Percentiles rank a stretch among this genome's conserved stretches.
Conservation (phyloP, 352 stramenopile species). For the Hyphochytrium catenoides region DNA sequence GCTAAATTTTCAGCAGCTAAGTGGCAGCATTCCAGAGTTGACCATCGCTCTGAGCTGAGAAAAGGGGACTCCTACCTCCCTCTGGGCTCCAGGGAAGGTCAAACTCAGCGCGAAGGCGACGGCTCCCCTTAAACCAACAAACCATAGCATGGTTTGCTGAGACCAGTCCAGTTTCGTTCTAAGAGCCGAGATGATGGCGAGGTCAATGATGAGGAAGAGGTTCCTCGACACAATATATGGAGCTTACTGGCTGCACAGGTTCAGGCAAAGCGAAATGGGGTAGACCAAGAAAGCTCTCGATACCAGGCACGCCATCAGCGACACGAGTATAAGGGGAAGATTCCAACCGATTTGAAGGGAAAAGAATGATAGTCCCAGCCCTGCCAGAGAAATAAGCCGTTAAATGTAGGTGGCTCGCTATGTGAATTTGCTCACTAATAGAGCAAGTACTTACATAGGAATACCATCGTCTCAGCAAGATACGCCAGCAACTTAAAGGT, state of each 20-base stretch:
- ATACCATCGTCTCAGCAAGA: conserved; percentile 72
- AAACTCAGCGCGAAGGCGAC: conserved; percentile 73
- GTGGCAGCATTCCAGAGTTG: no score
- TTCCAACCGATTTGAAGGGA: conserved; percentile 39
- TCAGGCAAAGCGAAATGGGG: conserved; percentile 42
- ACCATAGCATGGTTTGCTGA: conserved; percentile 82
- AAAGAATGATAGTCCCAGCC: conserved; percentile 72
- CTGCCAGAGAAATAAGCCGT: conserved; percentile 10
- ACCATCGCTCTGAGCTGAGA: no score
- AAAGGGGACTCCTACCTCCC: no score
- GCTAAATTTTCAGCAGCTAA: no score
- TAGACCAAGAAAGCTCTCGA: conserved; percentile 62
- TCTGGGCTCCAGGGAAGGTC: conserved; percentile 68
- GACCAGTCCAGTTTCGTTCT: conserved; percentile 22
- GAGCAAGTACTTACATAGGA: conserved; percentile 37
- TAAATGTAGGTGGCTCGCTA: neutral
- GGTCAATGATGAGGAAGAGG: neutral
- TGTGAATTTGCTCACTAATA: neutral
- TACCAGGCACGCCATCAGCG: conserved; percentile 52
- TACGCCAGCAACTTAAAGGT: conserved; percentile 72
- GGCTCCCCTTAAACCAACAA: conserved; percentile 71
- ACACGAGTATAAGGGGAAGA: conserved; percentile 60
- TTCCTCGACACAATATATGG: no score
- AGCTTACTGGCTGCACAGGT: conserved; percentile 28
- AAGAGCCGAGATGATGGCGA: conserved; percentile 8